phyloP scores from a whole-genome alignment of 768 basidiomycete species.

The Megacollybia marginata region DNA sequence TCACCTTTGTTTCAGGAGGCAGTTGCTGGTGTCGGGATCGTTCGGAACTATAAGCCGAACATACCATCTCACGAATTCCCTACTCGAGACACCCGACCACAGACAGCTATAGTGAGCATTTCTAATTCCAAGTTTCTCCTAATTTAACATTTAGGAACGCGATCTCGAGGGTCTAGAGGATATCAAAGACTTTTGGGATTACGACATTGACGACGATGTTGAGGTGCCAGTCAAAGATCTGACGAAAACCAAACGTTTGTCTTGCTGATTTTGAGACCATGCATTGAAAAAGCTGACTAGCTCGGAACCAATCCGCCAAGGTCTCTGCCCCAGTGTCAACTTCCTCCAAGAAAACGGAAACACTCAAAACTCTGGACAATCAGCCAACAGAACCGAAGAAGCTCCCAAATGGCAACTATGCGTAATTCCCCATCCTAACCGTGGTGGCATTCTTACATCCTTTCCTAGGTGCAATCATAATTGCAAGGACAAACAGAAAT shows the following conservation, averaged over 20 bases:
- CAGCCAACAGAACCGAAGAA: constrained; percentile 20
- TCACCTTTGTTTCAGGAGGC: constrained; percentile 49
- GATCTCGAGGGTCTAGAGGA: constrained; percentile 64
- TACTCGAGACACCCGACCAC: constrained; percentile 64
- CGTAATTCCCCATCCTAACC: constrained; percentile 28
- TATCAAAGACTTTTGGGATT: constrained; percentile 53
- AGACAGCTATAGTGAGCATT: constrained; percentile 42
- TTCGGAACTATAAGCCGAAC: constrained; percentile 49
- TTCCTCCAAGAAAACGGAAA: neutral
- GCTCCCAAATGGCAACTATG: constrained; percentile 57
- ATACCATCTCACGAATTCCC: constrained; percentile 53
- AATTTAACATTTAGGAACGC: constrained; percentile 38
- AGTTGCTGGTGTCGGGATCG: constrained; percentile 57
- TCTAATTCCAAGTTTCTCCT: neutral
- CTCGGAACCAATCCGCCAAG: no score
- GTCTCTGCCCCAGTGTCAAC: no score
- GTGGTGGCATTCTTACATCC: neutral
- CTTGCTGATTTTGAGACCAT: neutral
- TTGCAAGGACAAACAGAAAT: constrained; percentile 71
- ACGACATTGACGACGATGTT: constrained; percentile 15
- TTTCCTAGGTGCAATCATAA: constrained; percentile 70
- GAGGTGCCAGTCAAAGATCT: constrained; percentile 25
- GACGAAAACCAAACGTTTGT: constrained; percentile 20
- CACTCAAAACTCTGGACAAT: neutral
- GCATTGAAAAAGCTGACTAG: no score